Percentiles rank a stretch among this genome's conserved stretches.
Conservation (phyloP, 139 green algal species). For the Pleodorina starrii region DNA sequence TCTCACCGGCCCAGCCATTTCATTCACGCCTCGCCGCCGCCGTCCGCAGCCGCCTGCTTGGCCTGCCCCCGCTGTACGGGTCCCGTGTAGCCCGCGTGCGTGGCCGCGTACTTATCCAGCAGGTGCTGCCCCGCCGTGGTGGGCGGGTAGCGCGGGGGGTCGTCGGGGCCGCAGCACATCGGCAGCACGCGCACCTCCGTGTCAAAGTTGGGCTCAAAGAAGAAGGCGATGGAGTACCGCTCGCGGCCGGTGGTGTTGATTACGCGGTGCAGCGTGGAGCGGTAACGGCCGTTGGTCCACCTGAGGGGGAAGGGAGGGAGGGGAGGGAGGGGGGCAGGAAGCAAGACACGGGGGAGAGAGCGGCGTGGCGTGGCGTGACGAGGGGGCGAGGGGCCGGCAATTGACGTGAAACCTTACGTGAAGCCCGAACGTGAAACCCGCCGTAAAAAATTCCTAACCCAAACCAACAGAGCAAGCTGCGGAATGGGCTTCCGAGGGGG, state of each 20-base stretch:
- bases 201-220: conserved; percentile 87
- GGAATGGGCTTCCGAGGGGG: no score
- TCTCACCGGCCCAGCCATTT: no score
- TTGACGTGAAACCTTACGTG: no score
- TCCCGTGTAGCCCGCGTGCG: conserved; percentile 71
- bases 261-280: conserved; percentile 89
- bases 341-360: not conserved
- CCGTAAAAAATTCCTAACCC: no score
- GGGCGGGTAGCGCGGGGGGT: conserved; percentile 70
- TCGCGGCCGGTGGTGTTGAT: conserved; percentile 66
- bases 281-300: conserved; percentile 86
- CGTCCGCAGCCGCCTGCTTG: no score
- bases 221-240: conserved; percentile 88
- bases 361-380: no score
- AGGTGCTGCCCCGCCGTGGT: conserved; percentile 83
- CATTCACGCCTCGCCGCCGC: no score
- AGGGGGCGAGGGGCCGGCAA: no score
- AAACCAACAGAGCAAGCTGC: no score
- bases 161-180: conserved; percentile 41
- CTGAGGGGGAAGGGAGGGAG: conserved; percentile 12
- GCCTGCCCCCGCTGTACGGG: not conserved
- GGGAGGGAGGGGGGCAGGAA: not conserved
- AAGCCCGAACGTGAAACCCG: no score
- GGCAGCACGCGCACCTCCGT: conserved; percentile 79
- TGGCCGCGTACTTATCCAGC: conserved; percentile 83